A percentile compares a stretch with the other conserved stretches of the same genome.
phyloP scores from a whole-genome alignment of 768 basidiomycete species.

The Lactarius hengduanensis region DNA sequence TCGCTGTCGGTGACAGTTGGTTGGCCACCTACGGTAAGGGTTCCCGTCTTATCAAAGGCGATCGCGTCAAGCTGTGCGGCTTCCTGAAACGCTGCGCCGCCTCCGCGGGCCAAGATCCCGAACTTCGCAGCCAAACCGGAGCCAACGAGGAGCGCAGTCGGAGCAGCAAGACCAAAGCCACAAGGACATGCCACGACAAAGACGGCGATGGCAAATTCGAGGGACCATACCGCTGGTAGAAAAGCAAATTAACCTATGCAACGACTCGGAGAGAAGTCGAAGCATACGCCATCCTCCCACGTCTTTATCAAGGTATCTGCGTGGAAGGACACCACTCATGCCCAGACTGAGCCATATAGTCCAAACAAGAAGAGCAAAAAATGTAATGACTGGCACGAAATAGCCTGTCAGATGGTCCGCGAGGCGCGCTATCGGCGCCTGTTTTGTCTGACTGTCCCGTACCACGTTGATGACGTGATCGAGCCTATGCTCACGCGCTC shows the following conservation, averaged over 20 bases:
- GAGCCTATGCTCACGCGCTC: slow-evolving; percentile 45
- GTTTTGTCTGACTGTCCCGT: slow-evolving; percentile 68
- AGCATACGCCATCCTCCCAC: slow-evolving; percentile 63
- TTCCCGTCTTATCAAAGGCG: slow-evolving; percentile 88
- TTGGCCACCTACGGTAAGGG: slow-evolving; percentile 66
- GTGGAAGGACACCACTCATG: slow-evolving; percentile 53
- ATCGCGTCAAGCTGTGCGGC: slow-evolving; percentile 70
- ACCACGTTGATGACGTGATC: slow-evolving; percentile 75
- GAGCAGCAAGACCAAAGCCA: slow-evolving; percentile 82
- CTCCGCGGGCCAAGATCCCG: slow-evolving; percentile 80
- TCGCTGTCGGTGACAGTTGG: slow-evolving; percentile 59
- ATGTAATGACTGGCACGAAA: slow-evolving; percentile 77
- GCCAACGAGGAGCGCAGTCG: slow-evolving; percentile 82
- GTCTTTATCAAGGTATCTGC: slow-evolving; percentile 51
- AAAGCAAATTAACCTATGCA: not conserved
- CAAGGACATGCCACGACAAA: slow-evolving; percentile 88
- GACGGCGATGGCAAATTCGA: slow-evolving; percentile 80
- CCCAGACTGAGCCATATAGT: slow-evolving; percentile 69
- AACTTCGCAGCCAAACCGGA: slow-evolving; percentile 74
- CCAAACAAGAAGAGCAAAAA: slow-evolving; percentile 73
- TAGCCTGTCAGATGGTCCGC: slow-evolving; percentile 72
- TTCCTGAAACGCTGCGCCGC: slow-evolving; percentile 88
- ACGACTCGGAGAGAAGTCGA: not conserved
- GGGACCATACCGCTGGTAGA: slow-evolving; percentile 60
- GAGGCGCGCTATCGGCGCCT: slow-evolving; percentile 76